Conservation (phyloP, 441 rosid species). For the Gossypium trilobum region DNA sequence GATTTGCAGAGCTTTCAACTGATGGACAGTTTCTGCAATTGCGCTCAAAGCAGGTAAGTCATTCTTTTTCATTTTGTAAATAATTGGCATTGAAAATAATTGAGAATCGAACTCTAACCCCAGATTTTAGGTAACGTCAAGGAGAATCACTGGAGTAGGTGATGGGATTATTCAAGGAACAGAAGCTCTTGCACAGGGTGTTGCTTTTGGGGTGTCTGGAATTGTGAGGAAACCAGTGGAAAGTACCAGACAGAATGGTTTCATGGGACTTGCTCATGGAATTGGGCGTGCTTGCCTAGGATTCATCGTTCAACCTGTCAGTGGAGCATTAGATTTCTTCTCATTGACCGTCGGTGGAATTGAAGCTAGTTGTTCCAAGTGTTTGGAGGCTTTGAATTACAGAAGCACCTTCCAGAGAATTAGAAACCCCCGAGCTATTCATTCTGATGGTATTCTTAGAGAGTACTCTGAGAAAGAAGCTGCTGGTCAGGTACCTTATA, state of each 20-base stretch:
- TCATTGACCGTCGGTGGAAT: conserved; percentile 94
- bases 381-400: conserved; percentile 66
- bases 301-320: conserved; percentile 80
- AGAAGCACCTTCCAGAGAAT: conserved; percentile 60
- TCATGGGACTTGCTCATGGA: conserved; percentile 92
- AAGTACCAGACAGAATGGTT: conserved; percentile 86
- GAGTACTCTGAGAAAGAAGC: conserved; percentile 90
- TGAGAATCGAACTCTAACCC: conserved; percentile 11
- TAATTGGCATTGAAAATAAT: neutral
- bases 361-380: conserved; percentile 90
- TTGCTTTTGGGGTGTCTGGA: conserved; percentile 98
- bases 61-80: conserved; percentile 11
- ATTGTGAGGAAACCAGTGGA: conserved; percentile 90
- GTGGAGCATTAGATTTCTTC: conserved; percentile 94
- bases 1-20: conserved; percentile 96
- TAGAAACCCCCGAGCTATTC: conserved; percentile 89
- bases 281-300: conserved; percentile 87
- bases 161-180: conserved; percentile 95
- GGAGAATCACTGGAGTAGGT: conserved; percentile 93
- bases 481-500: conserved; percentile 67
- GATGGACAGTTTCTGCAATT: conserved; percentile 93
- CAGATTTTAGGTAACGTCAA: conserved; percentile 65
- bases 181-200: conserved; percentile 97
- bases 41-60: conserved; percentile 80
- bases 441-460: conserved; percentile 64